Evolutionary conservation across 129 eudicot species (phyloP).

Genomic region (Heracleum sosnowskyi): DNA sequence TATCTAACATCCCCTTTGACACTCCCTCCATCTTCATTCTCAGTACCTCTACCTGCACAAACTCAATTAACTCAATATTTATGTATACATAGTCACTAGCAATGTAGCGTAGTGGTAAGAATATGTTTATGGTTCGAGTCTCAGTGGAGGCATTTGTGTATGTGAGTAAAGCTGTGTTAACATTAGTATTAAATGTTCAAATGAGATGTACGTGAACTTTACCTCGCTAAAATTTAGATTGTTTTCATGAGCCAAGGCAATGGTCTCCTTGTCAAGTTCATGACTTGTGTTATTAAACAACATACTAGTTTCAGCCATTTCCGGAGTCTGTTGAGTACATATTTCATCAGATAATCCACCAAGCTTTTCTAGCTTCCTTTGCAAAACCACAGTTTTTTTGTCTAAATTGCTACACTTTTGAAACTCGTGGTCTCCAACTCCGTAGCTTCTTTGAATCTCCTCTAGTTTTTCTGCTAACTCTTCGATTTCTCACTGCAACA

Average conservation of each 20-base stretch:
- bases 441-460: too few relatives aligned
- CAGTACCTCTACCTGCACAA: slow-evolving; percentile 42
- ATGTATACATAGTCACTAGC: too few relatives aligned
- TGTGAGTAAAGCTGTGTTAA: not conserved
- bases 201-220: slow-evolving; percentile 12
- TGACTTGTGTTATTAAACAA: slow-evolving; percentile 8
- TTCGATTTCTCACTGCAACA: too few relatives aligned
- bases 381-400: slow-evolving; percentile 51
- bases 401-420: slow-evolving; percentile 61
- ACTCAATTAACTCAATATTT: not conserved
- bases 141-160: not conserved
- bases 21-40: slow-evolving; percentile 70
- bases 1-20: slow-evolving; percentile 53
- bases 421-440: slow-evolving; percentile 31
- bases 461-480: too few relatives aligned
- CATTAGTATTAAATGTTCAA: not conserved
- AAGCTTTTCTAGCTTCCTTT: slow-evolving; percentile 53
- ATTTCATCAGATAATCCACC: slow-evolving; percentile 43
- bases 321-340: slow-evolving; percentile 19
- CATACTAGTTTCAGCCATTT: slow-evolving; percentile 20
- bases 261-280: slow-evolving; percentile 25
- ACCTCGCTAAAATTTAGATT: slow-evolving; percentile 38
- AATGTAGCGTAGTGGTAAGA: too few relatives aligned
- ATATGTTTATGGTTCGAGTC: not conserved
- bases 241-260: slow-evolving; percentile 23